These are phyloP conservation scores for Xylariales sp. DNA, from an alignment of 2,329 filamentous ascomycete species.

Conservation along the genomic window DNA sequence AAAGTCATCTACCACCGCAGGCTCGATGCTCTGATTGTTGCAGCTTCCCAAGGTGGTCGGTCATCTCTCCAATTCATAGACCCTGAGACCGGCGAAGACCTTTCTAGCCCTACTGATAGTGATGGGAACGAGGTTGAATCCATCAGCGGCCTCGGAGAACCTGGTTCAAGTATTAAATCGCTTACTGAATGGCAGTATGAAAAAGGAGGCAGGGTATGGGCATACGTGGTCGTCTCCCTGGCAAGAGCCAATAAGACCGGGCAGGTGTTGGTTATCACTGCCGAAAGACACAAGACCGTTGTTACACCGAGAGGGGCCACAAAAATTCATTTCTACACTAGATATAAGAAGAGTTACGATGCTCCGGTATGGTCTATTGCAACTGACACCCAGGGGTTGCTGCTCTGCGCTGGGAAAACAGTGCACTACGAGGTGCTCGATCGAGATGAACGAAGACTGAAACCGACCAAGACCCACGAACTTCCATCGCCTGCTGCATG, in stretches of 20 bases:
- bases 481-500: constrained; percentile 50
- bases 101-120: constrained; percentile 43
- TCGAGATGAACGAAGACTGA: constrained; percentile 44
- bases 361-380: constrained; percentile 52
- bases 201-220: constrained; percentile 53
- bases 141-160: constrained; percentile 52
- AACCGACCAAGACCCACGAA: constrained; percentile 37
- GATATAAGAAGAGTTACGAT: constrained; percentile 40
- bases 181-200: constrained; percentile 61
- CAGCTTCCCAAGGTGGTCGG: constrained; percentile 34
- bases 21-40: constrained; percentile 51
- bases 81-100: constrained; percentile 45
- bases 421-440: constrained; percentile 56
- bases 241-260: constrained; percentile 33
- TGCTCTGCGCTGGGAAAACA: constrained; percentile 48
- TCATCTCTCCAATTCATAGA: constrained; percentile 54
- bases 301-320: constrained; percentile 17
- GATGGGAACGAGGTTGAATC: constrained; percentile 31
- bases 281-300: constrained; percentile 25
- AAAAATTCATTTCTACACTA: constrained; percentile 49
- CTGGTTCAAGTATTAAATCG: constrained; percentile 54
- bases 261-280: constrained; percentile 51
- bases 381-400: constrained; percentile 49
- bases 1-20: constrained; percentile 51
- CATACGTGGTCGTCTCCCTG: constrained; percentile 59